Base-by-base conservation (phyloP, 2,329 filamentous ascomycete species). In the Periglandula ipomoeae region DNA sequence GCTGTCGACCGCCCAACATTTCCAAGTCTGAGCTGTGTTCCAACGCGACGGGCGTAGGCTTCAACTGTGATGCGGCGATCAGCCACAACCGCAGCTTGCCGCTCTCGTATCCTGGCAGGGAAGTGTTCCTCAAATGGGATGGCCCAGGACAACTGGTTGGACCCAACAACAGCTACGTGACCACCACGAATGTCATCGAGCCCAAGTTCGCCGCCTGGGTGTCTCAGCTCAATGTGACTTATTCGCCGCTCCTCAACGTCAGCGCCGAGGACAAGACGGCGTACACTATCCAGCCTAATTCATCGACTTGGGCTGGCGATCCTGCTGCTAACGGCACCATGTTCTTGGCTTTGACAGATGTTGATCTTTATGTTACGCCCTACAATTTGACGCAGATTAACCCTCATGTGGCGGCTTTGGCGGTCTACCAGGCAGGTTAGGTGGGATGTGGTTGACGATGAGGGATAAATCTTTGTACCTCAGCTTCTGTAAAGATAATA, bases 91-190 rank as follows among this genome's bases (percentile, higher is more conserved):
- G 82, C 41, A 81, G 76, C 10, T 75, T 77, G 44, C 86, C 87
- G 0, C 76, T 94, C 0, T 85, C 84, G 0, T 89, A 84, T 62
- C 78, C 88, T 0, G 87, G 87, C 0, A 84, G 84, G 22, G 69
- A 82, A 56, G 80, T 94, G 2, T 80, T 79, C 59, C 68, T 94
- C 6, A 63, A 74, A 39, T 94, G 87, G 87, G 87, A 93, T 23
- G 66, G 62, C 0, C 84, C 87, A 0, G 87, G 86, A 0, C 66
- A 77, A 55, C 58, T 75, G 0, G 75, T 91, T 3, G 88, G 88
- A 0, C 88, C 88, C 0, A 91, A 94, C 65, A 89, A 88, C 69
- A 86, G 80, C 60, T 94, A 94, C 62, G 68, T 89, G 44, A 91
- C 88, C 0, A 64, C 65, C 3, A 79, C 74, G 1, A 70, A 72